Evolutionary conservation across 73 alveolate species (phyloP), one percentile per base, ranked within the genome.

Genomic region (Effrenium voratum): DNA sequence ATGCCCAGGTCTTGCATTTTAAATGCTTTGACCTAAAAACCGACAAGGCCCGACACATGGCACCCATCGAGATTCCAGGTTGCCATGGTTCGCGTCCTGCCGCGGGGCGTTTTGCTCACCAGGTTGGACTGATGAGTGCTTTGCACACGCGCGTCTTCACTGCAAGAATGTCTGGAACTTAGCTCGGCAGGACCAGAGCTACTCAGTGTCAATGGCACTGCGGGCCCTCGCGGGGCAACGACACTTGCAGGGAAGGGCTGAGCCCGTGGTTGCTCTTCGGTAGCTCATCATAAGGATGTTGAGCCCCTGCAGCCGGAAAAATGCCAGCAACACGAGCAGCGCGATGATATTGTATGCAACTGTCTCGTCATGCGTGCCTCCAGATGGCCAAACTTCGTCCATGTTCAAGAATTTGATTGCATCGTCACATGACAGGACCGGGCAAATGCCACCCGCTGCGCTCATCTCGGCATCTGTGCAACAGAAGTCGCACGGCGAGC

Each of bases 311-410:
- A 85, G 57, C 28, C 93, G 93, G 80, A 85, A 85, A 41, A 85
- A 38, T 4, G 26, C 45, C 24, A 85, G 81, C 46, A 85, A 36
- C 24, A 46, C 60, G 59, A 85, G 81, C 81, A 57, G 41, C 2
- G 81, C 93, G 32, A 38, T 22, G 80, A 85, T 32, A 59, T 85
- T 85, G 63, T 85, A 46, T 44, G 36, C 45, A 63, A 85, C 41
- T n/a, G 93, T 85, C 63, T 85, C 93, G 55, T 50, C 46, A 57
- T 55, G 79, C 32, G 45, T 59, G 82, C 57, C 45, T 30, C 94
- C 81, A 36, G 34, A 22, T 47, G 94, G 94, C 94, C 94, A 86
- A 86, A 86, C 59, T 63, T 86, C 82, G 30, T 86, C 94, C 94
- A 86, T 57, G 13, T 63, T 82, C 80, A 86, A 46, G 36, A 24